These are phyloP conservation scores for Triangularia verruculosa DNA, from an alignment of 2,329 filamentous ascomycete species.

Conservation along the genomic window DNA sequence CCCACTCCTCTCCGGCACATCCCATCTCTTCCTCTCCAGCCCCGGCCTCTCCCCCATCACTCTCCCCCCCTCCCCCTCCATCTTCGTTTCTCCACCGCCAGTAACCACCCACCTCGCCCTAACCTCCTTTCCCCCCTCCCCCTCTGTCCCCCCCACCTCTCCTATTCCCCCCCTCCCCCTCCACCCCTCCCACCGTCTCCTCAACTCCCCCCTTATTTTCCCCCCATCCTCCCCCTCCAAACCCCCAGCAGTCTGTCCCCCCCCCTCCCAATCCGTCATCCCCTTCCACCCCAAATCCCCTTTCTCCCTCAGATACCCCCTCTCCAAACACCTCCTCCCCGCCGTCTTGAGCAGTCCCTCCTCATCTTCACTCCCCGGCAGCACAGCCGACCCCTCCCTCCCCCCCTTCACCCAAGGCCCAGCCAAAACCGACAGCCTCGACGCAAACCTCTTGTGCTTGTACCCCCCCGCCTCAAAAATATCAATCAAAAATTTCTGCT, in stretches of 20 bases:
- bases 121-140: background rate
- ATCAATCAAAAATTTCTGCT: background rate
- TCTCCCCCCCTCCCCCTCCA: background rate
- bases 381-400: too few species aligned
- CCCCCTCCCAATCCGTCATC: background rate
- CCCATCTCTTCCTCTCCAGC: background rate
- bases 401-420: background rate
- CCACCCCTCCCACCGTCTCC: too few species aligned
- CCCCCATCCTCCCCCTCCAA: background rate
- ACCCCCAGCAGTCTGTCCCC: background rate
- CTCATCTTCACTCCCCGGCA: too few species aligned
- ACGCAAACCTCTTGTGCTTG: background rate
- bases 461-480: background rate
- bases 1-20: background rate
- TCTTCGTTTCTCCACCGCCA: background rate
- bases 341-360: background rate
- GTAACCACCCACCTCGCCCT: background rate
- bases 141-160: background rate
- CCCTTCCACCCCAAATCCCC: background rate
- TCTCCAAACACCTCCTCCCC: background rate
- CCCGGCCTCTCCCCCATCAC: background rate
- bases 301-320: background rate
- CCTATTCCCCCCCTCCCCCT: too few species aligned
- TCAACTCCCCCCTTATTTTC: background rate
- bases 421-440: background rate